These are phyloP conservation scores for Boletus insuetus DNA, from an alignment of 768 basidiomycete genomes.

Conservation along the genomic window DNA sequence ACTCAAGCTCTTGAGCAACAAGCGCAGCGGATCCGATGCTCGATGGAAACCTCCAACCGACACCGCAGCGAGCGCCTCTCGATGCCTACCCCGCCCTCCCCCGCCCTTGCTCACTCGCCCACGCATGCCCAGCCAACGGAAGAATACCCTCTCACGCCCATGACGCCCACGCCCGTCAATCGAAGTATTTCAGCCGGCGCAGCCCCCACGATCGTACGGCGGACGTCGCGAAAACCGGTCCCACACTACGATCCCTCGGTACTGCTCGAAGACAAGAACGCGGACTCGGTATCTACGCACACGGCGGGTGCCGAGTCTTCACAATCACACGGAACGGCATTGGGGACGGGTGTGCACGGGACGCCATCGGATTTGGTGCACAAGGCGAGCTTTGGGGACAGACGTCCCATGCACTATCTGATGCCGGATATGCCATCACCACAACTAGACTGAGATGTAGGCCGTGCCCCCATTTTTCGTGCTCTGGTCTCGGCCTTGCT, in stretches of 20 bases:
- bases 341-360: conserved; percentile 5
- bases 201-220: conserved; percentile 25
- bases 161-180: conserved; percentile 19
- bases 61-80: conserved; percentile 30
- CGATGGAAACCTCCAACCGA: conserved; percentile 27
- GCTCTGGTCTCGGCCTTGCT: not conserved
- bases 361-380: conserved; percentile 30
- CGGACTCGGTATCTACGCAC: conserved; percentile 21
- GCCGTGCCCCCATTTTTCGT: not conserved
- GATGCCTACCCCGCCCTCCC: conserved; percentile 25
- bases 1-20: conserved; percentile 27
- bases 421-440: conserved; percentile 56
- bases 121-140: conserved; percentile 14
- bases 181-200: conserved; percentile 29
- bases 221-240: conserved; percentile 53
- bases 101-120: conserved; percentile 13
- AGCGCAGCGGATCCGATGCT: conserved; percentile 31
- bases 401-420: conserved; percentile 51
- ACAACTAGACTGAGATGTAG: conserved; percentile 23
- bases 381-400: conserved; percentile 46
- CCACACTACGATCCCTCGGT: conserved; percentile 44
- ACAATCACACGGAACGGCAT: conserved; percentile 26
- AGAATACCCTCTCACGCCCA: conserved; percentile 32
- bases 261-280: conserved; percentile 20
- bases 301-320: conserved; percentile 27